phyloP scores from a whole-genome alignment of 257 asterid genomes.

The Datura wrightii region DNA sequence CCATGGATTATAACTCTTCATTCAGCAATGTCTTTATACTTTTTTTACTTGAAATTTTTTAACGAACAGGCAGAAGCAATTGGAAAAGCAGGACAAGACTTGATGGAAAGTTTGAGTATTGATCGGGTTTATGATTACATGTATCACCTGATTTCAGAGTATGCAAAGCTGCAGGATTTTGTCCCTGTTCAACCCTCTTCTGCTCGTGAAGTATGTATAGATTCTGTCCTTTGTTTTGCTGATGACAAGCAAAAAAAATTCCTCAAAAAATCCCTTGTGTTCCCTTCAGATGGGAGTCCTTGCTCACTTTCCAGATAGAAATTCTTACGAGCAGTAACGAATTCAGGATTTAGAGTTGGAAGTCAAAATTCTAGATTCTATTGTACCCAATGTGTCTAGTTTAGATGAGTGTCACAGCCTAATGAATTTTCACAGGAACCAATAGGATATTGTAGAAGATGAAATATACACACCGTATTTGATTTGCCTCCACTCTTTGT shows the following conservation, averaged over 20 bases:
- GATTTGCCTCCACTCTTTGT: not conserved
- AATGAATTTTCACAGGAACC: not conserved
- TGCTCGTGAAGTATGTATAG: conserved; percentile 53
- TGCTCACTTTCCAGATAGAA: conserved; percentile 45
- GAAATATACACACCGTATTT: not conserved
- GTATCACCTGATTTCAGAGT: conserved; percentile 62
- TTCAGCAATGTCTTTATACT: not conserved
- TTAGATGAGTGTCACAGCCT: not conserved
- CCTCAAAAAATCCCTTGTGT: conserved; percentile 48
- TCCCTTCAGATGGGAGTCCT: conserved; percentile 50
- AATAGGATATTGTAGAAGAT: conserved; percentile 4
- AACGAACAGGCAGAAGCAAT: conserved; percentile 59
- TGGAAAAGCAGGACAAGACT: conserved; percentile 67
- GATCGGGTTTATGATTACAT: conserved; percentile 71
- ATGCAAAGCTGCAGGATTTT: conserved; percentile 62
- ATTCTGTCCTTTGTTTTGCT: conserved; percentile 68
- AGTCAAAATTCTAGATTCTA: not conserved
- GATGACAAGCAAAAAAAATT: conserved; percentile 54
- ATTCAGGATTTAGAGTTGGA: not conserved
- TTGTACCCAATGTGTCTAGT: not conserved
- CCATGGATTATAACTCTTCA: not conserved
- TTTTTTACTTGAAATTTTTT: not conserved
- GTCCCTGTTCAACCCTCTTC: conserved; percentile 55
- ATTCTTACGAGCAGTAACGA: not conserved
- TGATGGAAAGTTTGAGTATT: conserved; percentile 63